phyloP scores from a whole-genome alignment of 306 rosid genomes.

The Castanea sativa region DNA sequence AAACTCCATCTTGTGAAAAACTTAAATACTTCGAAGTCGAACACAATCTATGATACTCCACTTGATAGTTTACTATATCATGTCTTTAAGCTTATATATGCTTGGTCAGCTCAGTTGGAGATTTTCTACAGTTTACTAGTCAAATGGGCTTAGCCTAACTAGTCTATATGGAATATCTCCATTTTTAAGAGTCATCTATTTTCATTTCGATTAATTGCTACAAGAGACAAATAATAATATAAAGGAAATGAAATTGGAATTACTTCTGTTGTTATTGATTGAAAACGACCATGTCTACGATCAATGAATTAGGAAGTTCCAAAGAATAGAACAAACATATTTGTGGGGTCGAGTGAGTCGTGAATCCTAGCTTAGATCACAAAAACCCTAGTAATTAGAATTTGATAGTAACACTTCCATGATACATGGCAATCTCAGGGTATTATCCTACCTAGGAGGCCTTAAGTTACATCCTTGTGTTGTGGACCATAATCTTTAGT shows the following conservation, averaged over 20 bases:
- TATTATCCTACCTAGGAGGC: constrained; percentile 41
- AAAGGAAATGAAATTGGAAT: constrained; percentile 22
- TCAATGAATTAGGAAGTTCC: constrained; percentile 22
- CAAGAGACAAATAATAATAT: constrained; percentile 5
- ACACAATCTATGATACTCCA: no score
- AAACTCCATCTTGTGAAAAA: no score
- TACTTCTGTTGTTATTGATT: constrained; percentile 15
- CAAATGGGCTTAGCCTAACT: neutral
- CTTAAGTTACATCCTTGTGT: constrained; percentile 14
- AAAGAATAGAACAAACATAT: constrained; percentile 55
- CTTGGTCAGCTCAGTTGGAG: no score
- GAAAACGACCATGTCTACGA: constrained; percentile 51
- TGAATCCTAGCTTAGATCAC: constrained; percentile 50
- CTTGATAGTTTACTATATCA: no score
- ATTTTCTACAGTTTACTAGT: no score
- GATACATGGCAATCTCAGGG: constrained; percentile 59
- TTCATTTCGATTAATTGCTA: neutral
- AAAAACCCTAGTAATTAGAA: constrained; percentile 55
- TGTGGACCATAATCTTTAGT: constrained; percentile 48
- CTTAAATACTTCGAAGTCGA: no score
- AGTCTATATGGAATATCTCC: neutral
- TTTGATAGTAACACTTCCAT: constrained; percentile 64
- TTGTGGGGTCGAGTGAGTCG: constrained; percentile 50
- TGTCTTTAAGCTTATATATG: no score
- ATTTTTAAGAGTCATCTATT: neutral